These are phyloP conservation scores for Eucalyptus tenuipes DNA, from an alignment of 345 rosid genomes.

Conservation along the genomic window DNA sequence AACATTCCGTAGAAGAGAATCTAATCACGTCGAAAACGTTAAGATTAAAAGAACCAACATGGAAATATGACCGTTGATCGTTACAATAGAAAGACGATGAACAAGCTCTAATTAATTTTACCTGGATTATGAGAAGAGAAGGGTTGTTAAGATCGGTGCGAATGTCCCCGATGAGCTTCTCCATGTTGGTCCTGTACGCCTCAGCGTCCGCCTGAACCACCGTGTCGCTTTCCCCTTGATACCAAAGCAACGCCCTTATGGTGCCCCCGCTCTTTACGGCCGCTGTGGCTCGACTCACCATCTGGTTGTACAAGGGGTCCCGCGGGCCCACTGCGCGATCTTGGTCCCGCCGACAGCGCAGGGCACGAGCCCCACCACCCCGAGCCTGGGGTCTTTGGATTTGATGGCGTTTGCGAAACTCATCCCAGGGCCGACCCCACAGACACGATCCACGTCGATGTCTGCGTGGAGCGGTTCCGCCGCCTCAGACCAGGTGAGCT, in stretches of 20 bases:
- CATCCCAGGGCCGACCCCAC: conserved; percentile 43
- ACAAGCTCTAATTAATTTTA: neutral
- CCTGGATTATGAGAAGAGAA: conserved; percentile 22
- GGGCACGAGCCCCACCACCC: conserved; percentile 30
- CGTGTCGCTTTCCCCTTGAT: conserved; percentile 39
- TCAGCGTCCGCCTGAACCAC: conserved; percentile 8
- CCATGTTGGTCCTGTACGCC: conserved; percentile 19
- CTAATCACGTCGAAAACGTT: neutral
- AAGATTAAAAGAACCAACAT: neutral
- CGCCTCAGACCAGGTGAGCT: conserved; percentile 12
- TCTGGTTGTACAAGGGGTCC: conserved; percentile 11
- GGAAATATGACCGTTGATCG: neutral
- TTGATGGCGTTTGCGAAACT: conserved; percentile 18
- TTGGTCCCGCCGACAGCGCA: conserved; percentile 36
- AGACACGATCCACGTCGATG: conserved; percentile 13
- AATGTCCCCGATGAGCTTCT: conserved; percentile 12
- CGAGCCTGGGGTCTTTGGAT: neutral
- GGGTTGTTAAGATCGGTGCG: conserved; percentile 23
- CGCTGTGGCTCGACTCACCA: conserved; percentile 24
- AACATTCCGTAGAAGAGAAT: neutral
- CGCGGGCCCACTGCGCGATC: conserved; percentile 24
- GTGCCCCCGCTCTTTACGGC: conserved; percentile 14
- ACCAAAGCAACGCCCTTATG: conserved; percentile 30
- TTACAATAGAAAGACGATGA: neutral
- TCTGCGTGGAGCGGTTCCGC: conserved; percentile 29